Base-by-base conservation (phyloP, 495 filamentous ascomycete genomes). In the Trichocladium uniseriatum region DNA sequence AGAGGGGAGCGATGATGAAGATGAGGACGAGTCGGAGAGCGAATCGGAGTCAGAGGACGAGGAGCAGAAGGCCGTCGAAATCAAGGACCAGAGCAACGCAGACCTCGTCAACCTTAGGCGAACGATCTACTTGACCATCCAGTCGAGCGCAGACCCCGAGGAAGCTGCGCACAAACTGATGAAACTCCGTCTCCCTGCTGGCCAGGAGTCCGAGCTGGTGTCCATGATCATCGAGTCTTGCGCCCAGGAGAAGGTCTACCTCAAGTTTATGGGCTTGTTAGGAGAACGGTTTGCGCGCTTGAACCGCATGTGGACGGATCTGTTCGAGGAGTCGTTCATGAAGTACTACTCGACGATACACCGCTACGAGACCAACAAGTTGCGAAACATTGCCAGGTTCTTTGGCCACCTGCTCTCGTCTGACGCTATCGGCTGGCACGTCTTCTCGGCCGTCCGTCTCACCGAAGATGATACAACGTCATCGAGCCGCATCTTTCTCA, bases 291-390 rank as follows among this genome's bases (percentile, higher is more conserved):
- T 99, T 62, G 86, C 89, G 43, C 94, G 94, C 63, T 79, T 99
- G 54, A 97, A 97, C 58, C 80, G 94, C 6, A 72, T 96, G 43
- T 97, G 94, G 92, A 86, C 77, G 11, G 89, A 94, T 43, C 76
- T 95, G 3, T 95, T 95, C 53, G 88, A 96, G 61, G 74, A 83
- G 51, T 77, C 81, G 10, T 99, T 99, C 56, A 77, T 80, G 48
- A 89, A 90, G 52, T 95, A 96, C 64, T 97, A 96, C 69, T 87
- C 94, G 45, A 96, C 90, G 0, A 97, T 97, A 53, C 92, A 99
- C 66, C 83, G 94, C 16, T 91, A 92, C 58, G 92, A 96, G 62
- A 95, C 89, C 10, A 96, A 95, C 62, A 80, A 84, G 40, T 75
- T 99, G 15, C 82, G 92, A 43, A 99, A 96, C 63, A 89, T 97